These are phyloP conservation scores for Pichia phayaonensis DNA, from an alignment of 805 yeast species.

Conservation along the genomic window DNA sequence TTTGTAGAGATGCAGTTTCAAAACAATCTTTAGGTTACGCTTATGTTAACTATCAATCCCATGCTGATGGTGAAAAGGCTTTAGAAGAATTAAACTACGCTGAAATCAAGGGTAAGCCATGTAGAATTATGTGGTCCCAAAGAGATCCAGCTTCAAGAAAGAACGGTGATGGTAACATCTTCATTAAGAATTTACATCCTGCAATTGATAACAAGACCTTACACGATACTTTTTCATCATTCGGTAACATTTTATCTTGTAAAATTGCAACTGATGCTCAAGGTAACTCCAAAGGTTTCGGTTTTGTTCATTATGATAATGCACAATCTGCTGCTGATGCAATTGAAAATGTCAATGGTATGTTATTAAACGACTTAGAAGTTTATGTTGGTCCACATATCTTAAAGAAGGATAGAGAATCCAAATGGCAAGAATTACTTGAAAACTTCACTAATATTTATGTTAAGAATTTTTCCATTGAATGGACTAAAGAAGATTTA, in stretches of 20 bases:
- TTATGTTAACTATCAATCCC: constrained; percentile 89
- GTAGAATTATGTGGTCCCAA: constrained; percentile 99
- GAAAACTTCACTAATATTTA: constrained; percentile 94
- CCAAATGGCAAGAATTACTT: constrained; percentile 82
- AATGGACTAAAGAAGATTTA: constrained; percentile 64
- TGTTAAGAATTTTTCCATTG: constrained; percentile 80
- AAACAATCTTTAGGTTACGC: constrained; percentile 97
- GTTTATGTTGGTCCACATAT: constrained; percentile 94
- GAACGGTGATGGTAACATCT: constrained; percentile 93
- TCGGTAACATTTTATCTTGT: constrained; percentile 92
- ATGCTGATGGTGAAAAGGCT: constrained; percentile 88
- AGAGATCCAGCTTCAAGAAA: constrained; percentile 95
- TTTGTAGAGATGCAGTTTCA: constrained; percentile 96
- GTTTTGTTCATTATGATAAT: constrained; percentile 93
- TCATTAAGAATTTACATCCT: constrained; percentile 97
- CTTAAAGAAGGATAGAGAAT: constrained; percentile 87
- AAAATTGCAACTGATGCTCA: constrained; percentile 92
- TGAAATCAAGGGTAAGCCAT: constrained; percentile 88
- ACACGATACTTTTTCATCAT: constrained; percentile 95
- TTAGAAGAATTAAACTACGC: constrained; percentile 93
- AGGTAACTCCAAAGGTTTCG: constrained; percentile 92
- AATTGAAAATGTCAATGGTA: constrained; percentile 95
- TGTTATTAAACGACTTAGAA: constrained; percentile 93
- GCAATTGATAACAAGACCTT: constrained; percentile 98
- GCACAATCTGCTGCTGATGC: constrained; percentile 92